Evolutionary conservation across 176 grass and related monocot genomes (phyloP), one percentile per base, ranked within the genome.

Genomic region (Ensete glaucum): DNA sequence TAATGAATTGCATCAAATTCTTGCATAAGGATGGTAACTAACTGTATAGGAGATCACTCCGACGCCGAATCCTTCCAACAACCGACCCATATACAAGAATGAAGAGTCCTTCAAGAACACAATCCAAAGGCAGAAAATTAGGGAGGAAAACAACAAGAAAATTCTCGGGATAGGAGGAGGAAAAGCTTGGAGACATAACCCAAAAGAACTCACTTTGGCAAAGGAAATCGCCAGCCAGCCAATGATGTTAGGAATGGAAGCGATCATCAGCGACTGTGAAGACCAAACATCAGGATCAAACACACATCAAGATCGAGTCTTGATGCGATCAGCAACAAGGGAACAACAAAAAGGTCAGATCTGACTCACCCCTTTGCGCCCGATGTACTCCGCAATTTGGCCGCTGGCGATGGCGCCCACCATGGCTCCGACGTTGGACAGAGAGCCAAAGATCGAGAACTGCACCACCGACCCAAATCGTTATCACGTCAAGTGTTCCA

Each of bases 191-290:
- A 62, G 9, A 56, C 4, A 2, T 57, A 53, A 23, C 11, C 34
- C 51, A 51, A 56, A 64, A 54, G 66, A 6, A 57, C 87, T 5
- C 81, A 99, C 95, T 80, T 91, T 87, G 19, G 95, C 95, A 1
- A 99, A 94, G 53, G 95, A 99, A 76, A 99, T 99, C 22, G 88
- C 90, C 54, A 99, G 86, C 90, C 88, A 99, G 24, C 95, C 95
- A 34, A 99, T 82, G 67, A 99, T 94, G 74, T 99, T 99, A 2
- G 90, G 95, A 64, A 99, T 78, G 52, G 95, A 89, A 29, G 95
- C 95, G 50, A 94, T 91, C 90, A 99, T 99, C 82, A 99, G 56
- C 23, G 90, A 94, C 95, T 99, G 79, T 9, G 73, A 62, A 79
- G 11, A 20, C 19, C 69, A 25, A 7, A 11, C 62, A 66, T 29